A percentile compares a stretch with the other conserved stretches of the same genome.
phyloP scores from a whole-genome alignment of 768 basidiomycete genomes.

The Chiua virens region DNA sequence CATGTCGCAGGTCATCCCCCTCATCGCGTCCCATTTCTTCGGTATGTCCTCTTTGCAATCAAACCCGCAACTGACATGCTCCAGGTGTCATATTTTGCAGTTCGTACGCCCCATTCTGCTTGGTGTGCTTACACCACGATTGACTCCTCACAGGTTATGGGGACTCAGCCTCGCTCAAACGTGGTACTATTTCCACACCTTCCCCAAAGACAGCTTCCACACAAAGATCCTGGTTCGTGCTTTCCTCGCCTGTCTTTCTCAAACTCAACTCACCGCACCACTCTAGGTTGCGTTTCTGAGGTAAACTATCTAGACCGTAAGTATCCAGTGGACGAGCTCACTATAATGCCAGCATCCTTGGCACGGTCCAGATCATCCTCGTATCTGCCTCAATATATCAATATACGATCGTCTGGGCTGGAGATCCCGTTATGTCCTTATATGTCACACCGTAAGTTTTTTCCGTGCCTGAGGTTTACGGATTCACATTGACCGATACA shows the following conservation, averaged over 20 bases:
- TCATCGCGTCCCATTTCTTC: slow-evolving; percentile 30
- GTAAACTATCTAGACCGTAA: slow-evolving; percentile 6
- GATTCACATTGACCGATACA: slow-evolving; percentile 5
- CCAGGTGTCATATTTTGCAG: slow-evolving; percentile 34
- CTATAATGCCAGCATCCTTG: slow-evolving; percentile 16
- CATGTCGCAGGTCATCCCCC: slow-evolving; percentile 18
- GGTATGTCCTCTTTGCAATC: slow-evolving; percentile 10
- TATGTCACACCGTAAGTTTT: slow-evolving; percentile 28
- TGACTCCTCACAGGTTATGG: slow-evolving; percentile 29
- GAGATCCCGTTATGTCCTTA: slow-evolving; percentile 21
- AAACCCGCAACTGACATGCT: slow-evolving; percentile 2
- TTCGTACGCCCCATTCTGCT: slow-evolving; percentile 20
- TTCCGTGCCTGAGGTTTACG: background rate
- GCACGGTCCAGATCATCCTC: slow-evolving; percentile 29
- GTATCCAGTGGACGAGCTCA: background rate
- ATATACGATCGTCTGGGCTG: slow-evolving; percentile 32
- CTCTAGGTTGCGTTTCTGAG: slow-evolving; percentile 30
- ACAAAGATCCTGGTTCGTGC: slow-evolving; percentile 34
- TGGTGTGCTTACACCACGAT: background rate
- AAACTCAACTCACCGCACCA: background rate
- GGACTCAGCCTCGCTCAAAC: slow-evolving; percentile 37
- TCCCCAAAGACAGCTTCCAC: slow-evolving; percentile 26
- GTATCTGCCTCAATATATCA: slow-evolving; percentile 33
- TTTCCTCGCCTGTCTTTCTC: background rate
- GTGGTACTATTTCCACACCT: slow-evolving; percentile 34